Evolutionary conservation across 495 filamentous ascomycete species (phyloP), one percentile per base, ranked within the genome.

Genomic region (Hypoxylon trugodes): DNA sequence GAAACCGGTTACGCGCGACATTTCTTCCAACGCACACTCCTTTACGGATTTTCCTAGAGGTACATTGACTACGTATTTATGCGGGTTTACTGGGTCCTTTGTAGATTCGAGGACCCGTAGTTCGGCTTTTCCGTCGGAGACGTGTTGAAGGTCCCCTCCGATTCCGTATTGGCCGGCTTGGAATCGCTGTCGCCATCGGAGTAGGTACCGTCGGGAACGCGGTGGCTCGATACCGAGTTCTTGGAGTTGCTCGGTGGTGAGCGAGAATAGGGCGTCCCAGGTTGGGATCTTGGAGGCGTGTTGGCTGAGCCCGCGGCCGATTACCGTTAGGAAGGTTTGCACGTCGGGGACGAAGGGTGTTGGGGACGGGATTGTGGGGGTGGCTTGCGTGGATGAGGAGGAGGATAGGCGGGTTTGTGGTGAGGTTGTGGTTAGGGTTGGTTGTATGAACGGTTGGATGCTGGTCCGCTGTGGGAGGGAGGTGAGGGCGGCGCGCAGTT

Each of bases 311-410:
- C 86, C 86, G 56, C 95, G 95, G 69, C 95, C 95, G 77, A 98
- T 98, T 25, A 96, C 76, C 4, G 84, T 90, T 56, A 98, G 90
- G 79, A 98, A 98, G 45, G 93, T 97, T 55, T 82, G 56, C 49
- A 90, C 84, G 69, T 98, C 89, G 8, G 95, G 95, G 43, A 97
- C 87, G 69, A 94, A 92, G 8, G 90, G 88, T 6, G 89, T 97
- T 3, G 91, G 86, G 6, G 77, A 51, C 2, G 94, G 94, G 42
- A 94, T 78, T 18, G 70, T 57, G 9, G 77, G 77, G 9, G 76
- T 69, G 68, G 13, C 21, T 13, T 68, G 48, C 61, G 72, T 70
- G 54, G 69, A 53, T 45, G 73, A 40, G 50, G 73, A 73, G 4
- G 69, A 70, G 46, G 60, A 45, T 8, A 74, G 68, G 13, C 66